Evolutionary conservation across 2,329 filamentous ascomycete genomes (phyloP).

Genomic region (Macrophomina phaseolina): DNA sequence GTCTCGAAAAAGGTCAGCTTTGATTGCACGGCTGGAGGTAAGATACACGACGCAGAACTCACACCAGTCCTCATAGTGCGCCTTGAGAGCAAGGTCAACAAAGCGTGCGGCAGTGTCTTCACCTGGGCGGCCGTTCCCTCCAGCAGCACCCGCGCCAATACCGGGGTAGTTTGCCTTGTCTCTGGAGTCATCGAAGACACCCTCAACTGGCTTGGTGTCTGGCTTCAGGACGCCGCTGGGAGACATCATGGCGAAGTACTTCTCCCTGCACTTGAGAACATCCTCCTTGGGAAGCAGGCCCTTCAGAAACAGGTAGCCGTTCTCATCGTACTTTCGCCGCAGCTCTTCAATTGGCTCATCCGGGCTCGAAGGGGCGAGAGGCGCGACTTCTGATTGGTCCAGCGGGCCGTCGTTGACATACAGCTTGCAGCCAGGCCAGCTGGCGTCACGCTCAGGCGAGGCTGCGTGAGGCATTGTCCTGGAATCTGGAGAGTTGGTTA

Average conservation of each 20-base stretch:
- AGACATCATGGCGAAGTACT: conserved; percentile 61
- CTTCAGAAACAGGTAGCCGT: conserved; percentile 64
- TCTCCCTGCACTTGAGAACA: conserved; percentile 57
- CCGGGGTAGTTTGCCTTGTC: conserved; percentile 55
- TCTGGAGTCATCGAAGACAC: conserved; percentile 58
- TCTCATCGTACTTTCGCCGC: conserved; percentile 51
- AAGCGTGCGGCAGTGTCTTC: conserved; percentile 50
- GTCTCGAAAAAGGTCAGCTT: background rate
- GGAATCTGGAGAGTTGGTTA: background rate
- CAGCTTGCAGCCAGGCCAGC: conserved; percentile 40
- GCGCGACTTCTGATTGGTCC: conserved; percentile 50
- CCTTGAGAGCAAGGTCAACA: conserved; percentile 59
- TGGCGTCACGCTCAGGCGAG: conserved; percentile 34
- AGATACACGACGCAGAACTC: background rate
- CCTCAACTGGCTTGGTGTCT: conserved; percentile 57
- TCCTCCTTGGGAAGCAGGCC: conserved; percentile 59
- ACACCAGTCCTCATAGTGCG: conserved; percentile 52
- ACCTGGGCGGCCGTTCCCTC: conserved; percentile 53
- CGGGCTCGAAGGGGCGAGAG: conserved; percentile 51
- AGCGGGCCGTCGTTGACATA: conserved; percentile 56
- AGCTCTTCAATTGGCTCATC: conserved; percentile 56
- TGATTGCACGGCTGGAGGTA: too few species aligned
- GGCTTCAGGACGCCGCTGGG: conserved; percentile 63
- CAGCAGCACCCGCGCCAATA: conserved; percentile 54
- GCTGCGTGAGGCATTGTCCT: conserved; percentile 42